Base-by-base conservation (phyloP, 352 stramenopile genomes). In the Thraustotheca clavata region DNA sequence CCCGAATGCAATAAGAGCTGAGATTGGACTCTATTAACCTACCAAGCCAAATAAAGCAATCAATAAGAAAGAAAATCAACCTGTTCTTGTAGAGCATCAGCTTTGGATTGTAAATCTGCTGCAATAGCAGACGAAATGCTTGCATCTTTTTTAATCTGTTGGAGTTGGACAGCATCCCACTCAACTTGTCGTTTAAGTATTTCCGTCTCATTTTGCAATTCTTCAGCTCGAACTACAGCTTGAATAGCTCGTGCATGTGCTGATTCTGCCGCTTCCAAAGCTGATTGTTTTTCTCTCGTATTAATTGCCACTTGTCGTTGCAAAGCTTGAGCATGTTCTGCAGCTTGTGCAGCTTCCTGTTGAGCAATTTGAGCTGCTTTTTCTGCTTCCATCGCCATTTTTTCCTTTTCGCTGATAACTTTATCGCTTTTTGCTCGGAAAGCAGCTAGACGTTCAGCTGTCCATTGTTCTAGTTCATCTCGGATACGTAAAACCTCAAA, bases 261-360 rank as follows among this genome's bases (percentile, higher is more conserved):
- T n/a, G 88, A 79, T 43, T 89, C 73, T 0, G 83, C 81, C 38
- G 86, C 67, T 50, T 89, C 73, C 49, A 91, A 79, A 0, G 83
- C 83, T 14, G 72, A 68, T 26, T 76, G 75, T 69, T 90, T 90
- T 71, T 91, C 83, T 49, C 90, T 80, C 59, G 90, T 80, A 59
- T 91, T 93, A 60, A 90, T 87, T 50, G 87, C 76, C 60, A 93
- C 83, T 62, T 93, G 83, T 36, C 84, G 80, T 26, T 77, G 75
- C 31, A 93, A 69, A 39, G 83, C 85, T 27, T 73, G 71, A 46
- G 83, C 80, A 29, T 79, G 77, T 48, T 89, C 76, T 1, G 80
- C 80, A 9, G 81, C 81, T 62, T 90, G 72, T 8, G 83, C 80
- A 48, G 78, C 87, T 67, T 93, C 79, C n/a, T 82, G 70, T 60